phyloP scores from a whole-genome alignment of 306 rosid species.

The Myrica gale region DNA sequence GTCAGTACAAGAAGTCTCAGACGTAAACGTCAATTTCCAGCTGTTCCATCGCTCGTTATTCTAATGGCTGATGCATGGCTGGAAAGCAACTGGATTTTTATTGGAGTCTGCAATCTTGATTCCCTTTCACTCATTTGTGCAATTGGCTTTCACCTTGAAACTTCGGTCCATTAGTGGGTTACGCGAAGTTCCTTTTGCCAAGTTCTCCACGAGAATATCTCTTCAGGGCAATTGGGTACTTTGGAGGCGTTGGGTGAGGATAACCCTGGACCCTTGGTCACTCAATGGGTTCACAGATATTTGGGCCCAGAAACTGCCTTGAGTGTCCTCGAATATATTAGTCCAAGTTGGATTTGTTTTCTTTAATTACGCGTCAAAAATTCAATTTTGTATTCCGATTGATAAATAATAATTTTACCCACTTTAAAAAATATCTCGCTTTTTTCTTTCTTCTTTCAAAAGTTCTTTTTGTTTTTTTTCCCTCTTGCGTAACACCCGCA shows the following conservation, averaged over 20 bases:
- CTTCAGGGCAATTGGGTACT: background rate
- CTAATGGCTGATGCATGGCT: background rate
- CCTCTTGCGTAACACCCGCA: too few species aligned
- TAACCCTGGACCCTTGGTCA: background rate
- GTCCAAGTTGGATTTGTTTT: too few species aligned
- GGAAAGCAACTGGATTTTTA: background rate
- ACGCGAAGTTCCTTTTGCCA: background rate
- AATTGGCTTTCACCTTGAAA: background rate
- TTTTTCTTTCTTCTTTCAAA: too few species aligned
- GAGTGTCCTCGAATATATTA: too few species aligned
- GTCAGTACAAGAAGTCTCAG: background rate
- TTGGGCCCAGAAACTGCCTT: background rate
- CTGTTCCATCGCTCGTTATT: background rate
- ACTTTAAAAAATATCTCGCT: too few species aligned
- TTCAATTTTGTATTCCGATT: too few species aligned
- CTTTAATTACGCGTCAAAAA: too few species aligned
- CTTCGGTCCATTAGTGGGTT: background rate
- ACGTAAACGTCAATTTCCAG: background rate
- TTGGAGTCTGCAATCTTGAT: background rate
- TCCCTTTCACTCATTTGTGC: background rate
- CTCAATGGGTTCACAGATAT: background rate
- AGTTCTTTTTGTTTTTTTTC: too few species aligned
- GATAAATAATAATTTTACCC: too few species aligned
- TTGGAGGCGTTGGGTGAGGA: background rate
- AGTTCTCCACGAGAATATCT: background rate